Evolutionary conservation across 179 eudicot genomes (phyloP), one percentile per base, ranked within the genome.

Genomic region (Dionaea muscipula): DNA sequence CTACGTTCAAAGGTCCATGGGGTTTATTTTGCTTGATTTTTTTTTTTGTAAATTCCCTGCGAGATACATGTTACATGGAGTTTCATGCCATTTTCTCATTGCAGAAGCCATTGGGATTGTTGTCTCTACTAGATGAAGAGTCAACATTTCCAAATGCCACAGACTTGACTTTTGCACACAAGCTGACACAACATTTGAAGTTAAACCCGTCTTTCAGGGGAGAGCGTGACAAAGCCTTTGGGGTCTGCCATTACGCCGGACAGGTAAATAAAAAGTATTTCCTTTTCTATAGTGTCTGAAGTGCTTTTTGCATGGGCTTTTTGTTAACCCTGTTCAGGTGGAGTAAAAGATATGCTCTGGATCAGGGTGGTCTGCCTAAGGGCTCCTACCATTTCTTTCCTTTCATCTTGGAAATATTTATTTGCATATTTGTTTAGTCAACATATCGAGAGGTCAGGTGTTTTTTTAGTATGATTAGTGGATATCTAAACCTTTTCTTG

Each of bases 111-210:
- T 63, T 93, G 73, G 99, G 99, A 17, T 66, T 93, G 62, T 51
- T 80, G 66, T 88, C 99, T 59, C 61, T 93, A 64, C 73, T 93
- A 55, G 96, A 93, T 62, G 99, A 93, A 62, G 96, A 88, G 70
- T 93, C 99, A 51, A 93, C 86, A 56, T 87, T 88, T 62, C 96
- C 99, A 14, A 93, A 88, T 75, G 99, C 83, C 53, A 84, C 99
- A 57, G 99, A 93, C 70, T 55, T 82, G 74, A 79, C 82, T 28
- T 88, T 93, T 60, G 96, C 99, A 50, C 63, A 78, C 72, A 93
- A 93, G 81, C 95, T 93, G 41, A 88, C 81, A 75, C 82, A 93
- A 64, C 99, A 93, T 64, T 61, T 93, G 68, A 67, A 72, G 24
- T 59, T 84, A 31, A 79, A 81, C 67, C 67, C 82, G 26, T 85